phyloP scores from a whole-genome alignment of 106 monocot species.

The Dendrobium catenatum region DNA sequence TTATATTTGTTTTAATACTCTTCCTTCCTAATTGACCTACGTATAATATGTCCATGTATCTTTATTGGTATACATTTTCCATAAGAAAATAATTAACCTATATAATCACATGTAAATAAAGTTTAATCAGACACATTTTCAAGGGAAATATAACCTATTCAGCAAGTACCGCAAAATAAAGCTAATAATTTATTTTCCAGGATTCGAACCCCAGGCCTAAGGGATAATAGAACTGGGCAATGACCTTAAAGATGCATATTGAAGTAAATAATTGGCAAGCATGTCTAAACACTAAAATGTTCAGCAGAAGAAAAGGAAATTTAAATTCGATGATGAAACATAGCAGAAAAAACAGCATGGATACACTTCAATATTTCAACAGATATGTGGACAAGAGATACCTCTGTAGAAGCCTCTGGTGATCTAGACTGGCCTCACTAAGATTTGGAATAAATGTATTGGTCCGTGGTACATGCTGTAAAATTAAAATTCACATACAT shows the following conservation, averaged over 20 bases:
- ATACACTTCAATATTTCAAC: not conserved
- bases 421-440: constrained; percentile 60
- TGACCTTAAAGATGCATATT: not conserved
- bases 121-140: not conserved
- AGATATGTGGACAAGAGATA: constrained; percentile 17
- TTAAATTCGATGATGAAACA: not conserved
- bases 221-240: not conserved
- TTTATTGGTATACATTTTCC: not conserved
- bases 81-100: not conserved
- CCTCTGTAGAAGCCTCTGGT: constrained; percentile 72
- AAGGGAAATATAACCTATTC: not conserved
- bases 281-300: not conserved
- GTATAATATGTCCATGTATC: not conserved
- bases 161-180: not conserved
- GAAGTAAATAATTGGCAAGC: not conserved
- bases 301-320: not conserved
- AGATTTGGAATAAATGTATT: constrained; percentile 53
- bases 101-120: not conserved
- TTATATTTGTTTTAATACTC: too few relatives aligned
- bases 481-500: constrained; percentile 4
- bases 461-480: constrained; percentile 72
- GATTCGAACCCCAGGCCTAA: not conserved
- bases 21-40: not conserved
- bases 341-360: not conserved
- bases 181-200: not conserved